Conservation (phyloP, 106 monocot species). For the Dendrobium huoshanense region DNA sequence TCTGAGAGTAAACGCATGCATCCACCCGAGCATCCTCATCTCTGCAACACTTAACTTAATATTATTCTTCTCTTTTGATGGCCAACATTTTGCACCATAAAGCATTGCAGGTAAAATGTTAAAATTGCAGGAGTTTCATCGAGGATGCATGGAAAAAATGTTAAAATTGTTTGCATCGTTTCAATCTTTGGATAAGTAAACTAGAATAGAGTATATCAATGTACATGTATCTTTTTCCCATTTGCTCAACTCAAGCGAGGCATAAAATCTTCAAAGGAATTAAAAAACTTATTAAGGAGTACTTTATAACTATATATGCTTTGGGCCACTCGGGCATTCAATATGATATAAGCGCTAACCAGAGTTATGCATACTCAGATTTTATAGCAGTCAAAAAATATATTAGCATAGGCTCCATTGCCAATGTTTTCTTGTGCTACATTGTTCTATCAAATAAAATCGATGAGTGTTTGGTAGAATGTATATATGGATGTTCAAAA, state of each 20-base stretch:
- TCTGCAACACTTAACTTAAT: no score
- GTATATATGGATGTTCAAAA: not conserved
- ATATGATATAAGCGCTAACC: not conserved
- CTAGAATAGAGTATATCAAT: not conserved
- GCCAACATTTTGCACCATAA: no score
- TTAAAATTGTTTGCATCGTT: not conserved
- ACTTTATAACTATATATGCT: not conserved
- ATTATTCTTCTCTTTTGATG: no score
- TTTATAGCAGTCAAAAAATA: not conserved
- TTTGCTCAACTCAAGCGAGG: not conserved
- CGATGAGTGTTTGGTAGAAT: not conserved
- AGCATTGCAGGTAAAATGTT: no score
- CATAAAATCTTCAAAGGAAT: not conserved
- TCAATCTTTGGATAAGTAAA: not conserved
- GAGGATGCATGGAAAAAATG: not conserved
- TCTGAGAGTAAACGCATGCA: no score
- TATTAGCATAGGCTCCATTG: not conserved
- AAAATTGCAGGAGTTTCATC: no score
- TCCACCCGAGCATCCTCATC: no score
- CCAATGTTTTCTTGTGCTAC: not conserved
- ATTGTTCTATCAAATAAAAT: not conserved
- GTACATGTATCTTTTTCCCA: not conserved
- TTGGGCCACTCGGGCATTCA: not conserved
- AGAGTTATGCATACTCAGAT: not conserved
- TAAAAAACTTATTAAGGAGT: not conserved